These are phyloP conservation scores for Trematosphaeria pertusa DNA, from an alignment of 2,329 filamentous ascomycete species.

Conservation along the genomic window DNA sequence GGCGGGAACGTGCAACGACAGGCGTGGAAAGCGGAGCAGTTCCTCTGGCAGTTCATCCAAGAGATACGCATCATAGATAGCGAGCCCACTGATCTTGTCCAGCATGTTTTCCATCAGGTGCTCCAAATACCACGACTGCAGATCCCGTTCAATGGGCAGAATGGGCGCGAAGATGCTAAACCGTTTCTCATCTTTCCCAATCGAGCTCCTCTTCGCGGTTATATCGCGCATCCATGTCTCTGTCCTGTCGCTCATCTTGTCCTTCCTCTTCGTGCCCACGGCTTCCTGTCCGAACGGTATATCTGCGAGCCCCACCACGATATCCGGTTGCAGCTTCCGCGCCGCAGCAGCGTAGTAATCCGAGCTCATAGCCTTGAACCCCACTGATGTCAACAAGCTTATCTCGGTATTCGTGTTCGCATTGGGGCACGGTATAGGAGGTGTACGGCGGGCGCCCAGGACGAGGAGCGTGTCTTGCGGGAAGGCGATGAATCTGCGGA, in stretches of 20 bases:
- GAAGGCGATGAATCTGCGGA: conserved; percentile 80
- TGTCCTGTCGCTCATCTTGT: conserved; percentile 86
- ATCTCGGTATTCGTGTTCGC: conserved; percentile 75
- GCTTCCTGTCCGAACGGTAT: conserved; percentile 63
- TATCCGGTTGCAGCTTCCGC: conserved; percentile 74
- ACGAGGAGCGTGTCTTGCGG: conserved; percentile 71
- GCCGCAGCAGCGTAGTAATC: conserved; percentile 74
- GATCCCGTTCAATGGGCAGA: conserved; percentile 74
- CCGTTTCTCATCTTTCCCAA: conserved; percentile 35
- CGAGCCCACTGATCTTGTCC: conserved; percentile 67
- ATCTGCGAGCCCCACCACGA: conserved; percentile 81
- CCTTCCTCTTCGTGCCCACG: conserved; percentile 73
- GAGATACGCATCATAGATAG: conserved; percentile 77
- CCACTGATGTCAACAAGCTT: conserved; percentile 83
- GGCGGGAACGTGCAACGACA: conserved; percentile 73
- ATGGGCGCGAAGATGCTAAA: conserved; percentile 66
- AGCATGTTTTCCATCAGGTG: conserved; percentile 70
- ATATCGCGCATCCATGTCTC: conserved; percentile 80
- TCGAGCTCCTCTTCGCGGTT: conserved; percentile 53
- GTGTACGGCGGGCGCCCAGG: conserved; percentile 77
- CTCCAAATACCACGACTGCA: conserved; percentile 82
- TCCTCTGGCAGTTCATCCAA: conserved; percentile 69
- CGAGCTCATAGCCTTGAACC: conserved; percentile 75
- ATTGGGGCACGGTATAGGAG: conserved; percentile 73
- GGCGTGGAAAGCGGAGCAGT: conserved; percentile 70